Evolutionary conservation across 1,284 basidiomycete genomes (phyloP).

Genomic region (Thelephora terrestris): DNA sequence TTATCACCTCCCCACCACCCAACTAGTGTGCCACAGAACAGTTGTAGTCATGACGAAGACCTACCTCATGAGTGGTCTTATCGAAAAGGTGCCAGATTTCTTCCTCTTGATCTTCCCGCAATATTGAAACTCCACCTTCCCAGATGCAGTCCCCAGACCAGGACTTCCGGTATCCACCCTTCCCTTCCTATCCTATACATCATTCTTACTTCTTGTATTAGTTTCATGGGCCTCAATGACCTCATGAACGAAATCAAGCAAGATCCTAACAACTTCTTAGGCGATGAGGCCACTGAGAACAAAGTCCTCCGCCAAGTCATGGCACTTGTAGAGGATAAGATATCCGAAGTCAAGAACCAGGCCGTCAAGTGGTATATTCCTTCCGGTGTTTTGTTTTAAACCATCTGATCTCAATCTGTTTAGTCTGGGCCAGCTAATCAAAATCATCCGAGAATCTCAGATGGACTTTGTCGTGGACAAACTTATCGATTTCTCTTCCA

Average conservation of each 20-base stretch:
- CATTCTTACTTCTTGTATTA: conserved; percentile 24
- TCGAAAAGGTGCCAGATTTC: conserved; percentile 51
- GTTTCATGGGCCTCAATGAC: conserved; percentile 93
- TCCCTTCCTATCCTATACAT: neutral
- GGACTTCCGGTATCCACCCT: conserved; percentile 59
- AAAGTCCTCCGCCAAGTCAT: conserved; percentile 77
- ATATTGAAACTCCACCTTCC: conserved; percentile 11
- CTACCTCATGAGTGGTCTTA: conserved; percentile 70
- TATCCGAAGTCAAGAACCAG: conserved; percentile 97
- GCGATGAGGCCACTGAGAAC: conserved; percentile 76
- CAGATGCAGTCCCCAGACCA: conserved; percentile 81
- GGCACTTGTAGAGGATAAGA: conserved; percentile 82
- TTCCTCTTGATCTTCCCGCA: conserved; percentile 4
- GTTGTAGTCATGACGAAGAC: conserved; percentile 56
- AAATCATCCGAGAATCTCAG: conserved; percentile 73
- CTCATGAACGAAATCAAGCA: conserved; percentile 78
- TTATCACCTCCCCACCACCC: conserved; percentile 11
- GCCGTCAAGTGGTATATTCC: conserved; percentile 80
- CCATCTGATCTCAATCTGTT: conserved; percentile 3
- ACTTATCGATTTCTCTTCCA: conserved; percentile 75
- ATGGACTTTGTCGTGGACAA: conserved; percentile 83
- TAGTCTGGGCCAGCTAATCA: conserved; percentile 80
- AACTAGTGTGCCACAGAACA: conserved; percentile 10
- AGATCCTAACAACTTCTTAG: conserved; percentile 56
- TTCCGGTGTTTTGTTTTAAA: neutral